Base-by-base conservation (phyloP, 306 rosid species). In the Rosa chinensis region DNA sequence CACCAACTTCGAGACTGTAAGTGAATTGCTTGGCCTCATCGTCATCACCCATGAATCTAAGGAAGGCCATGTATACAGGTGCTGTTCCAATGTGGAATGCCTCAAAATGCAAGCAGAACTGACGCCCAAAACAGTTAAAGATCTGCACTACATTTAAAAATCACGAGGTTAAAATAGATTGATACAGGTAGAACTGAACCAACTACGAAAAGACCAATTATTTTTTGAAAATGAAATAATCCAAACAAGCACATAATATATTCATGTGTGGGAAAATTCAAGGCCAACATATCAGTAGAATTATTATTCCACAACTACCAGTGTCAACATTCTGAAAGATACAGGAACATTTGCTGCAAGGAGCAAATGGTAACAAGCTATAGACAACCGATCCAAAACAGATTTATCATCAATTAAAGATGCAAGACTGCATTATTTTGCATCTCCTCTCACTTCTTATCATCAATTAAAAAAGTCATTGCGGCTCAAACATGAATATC, bases 31-130 rank as follows among this genome's bases (percentile, higher is more conserved):
- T 88, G 10, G 91, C 91, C 49, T 85, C 91, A 2, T 83, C 88
- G 3, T 88, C 89, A 9, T 88, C 91, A 1, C 91, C 91, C 89
- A 88, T 88, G 83, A 88, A 88, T n/a, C 91, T 80, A 48, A 85
- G 77, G 79, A 88, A 88, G 28, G 91, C 86, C 86, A 88, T 88
- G 83, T 88, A 88, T 69, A 88, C 89, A 0, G 91, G 91, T 45
- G 91, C 79, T 49, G 58, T 81, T 43, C 87, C 91, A 69, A 88
- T 63, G 66, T 80, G 89, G 79, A 88, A 88, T 16, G 91, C 91
- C 75, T 88, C 91, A 9, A 88, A 88, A 50, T 88, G 91, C 85
- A 88, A 73, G 79, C 91, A 88, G 75, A 87, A 87, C 61, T 85
- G 89, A 75, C 80, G 84, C 45, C 87, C 91, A 10, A 88, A 88